Percentiles rank a stretch among this genome's conserved stretches.
Evolutionary conservation across 257 asterid genomes (phyloP).

Genomic region (Solanum commersonii): DNA sequence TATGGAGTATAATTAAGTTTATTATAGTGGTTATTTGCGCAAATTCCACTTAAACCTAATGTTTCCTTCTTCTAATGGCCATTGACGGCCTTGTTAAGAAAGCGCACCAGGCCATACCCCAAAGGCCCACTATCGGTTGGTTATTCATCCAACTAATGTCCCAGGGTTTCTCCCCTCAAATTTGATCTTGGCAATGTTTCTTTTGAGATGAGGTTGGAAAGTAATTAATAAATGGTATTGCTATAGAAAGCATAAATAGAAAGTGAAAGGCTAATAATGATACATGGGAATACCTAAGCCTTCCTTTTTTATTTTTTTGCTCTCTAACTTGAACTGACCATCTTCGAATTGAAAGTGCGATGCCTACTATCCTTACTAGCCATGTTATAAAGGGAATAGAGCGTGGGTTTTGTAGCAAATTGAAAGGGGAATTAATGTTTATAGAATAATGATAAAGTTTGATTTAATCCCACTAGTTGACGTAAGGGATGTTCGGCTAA

Average conservation of each 20-base stretch:
- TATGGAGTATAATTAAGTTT: too few relatives aligned
- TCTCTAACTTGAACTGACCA: too few relatives aligned
- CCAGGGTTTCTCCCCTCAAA: background rate
- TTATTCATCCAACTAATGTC: background rate
- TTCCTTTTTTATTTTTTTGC: too few relatives aligned
- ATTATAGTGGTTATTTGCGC: too few relatives aligned
- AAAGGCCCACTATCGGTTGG: background rate
- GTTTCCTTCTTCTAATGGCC: too few relatives aligned
- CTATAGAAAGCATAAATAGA: too few relatives aligned
- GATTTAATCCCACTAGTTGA: background rate
- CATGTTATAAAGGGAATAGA: background rate
- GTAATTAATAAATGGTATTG: background rate
- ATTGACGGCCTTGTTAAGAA: background rate
- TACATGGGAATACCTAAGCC: background rate
- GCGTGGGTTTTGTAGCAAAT: background rate
- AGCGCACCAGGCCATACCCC: background rate
- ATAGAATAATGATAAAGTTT: background rate
- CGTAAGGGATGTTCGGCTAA: background rate
- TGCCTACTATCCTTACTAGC: background rate
- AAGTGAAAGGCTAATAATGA: background rate
- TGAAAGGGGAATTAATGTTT: background rate
- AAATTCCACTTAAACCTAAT: too few relatives aligned
- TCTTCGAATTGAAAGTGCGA: too few relatives aligned
- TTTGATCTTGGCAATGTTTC: too few relatives aligned
- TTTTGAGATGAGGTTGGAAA: too few relatives aligned